A percentile compares a stretch with the other conserved stretches of the same genome.
Conservation (phyloP, 2,329 filamentous ascomycete species). For the Curvularia sp. region DNA sequence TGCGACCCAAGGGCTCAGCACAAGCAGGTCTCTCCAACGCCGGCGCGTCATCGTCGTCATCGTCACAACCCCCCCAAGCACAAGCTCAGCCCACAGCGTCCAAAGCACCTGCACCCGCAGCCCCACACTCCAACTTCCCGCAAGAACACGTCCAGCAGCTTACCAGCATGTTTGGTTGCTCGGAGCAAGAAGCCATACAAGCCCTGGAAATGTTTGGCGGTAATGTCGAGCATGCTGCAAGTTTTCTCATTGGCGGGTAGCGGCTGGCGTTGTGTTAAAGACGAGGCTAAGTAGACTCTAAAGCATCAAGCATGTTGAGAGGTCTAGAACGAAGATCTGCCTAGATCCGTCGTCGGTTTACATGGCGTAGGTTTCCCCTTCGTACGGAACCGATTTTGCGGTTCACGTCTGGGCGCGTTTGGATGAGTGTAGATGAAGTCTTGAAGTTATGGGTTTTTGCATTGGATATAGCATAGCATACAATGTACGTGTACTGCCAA, state of each 20-base stretch:
- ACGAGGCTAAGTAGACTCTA: background rate
- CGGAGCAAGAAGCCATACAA: conserved; percentile 75
- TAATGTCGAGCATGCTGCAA: conserved; percentile 87
- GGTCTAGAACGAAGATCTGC: background rate
- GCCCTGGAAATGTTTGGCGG: conserved; percentile 84
- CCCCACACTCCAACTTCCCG: conserved; percentile 52
- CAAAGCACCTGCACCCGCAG: conserved; percentile 25
- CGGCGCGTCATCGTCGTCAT: conserved; percentile 27
- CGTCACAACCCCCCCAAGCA: conserved; percentile 17
- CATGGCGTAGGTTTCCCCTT: background rate
- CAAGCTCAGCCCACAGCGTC: conserved; percentile 23
- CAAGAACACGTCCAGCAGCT: conserved; percentile 78
- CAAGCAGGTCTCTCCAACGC: conserved; percentile 36
- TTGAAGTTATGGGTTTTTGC: background rate
- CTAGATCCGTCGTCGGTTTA: background rate
- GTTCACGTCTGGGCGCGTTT: background rate
- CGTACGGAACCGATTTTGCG: background rate
- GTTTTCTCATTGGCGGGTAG: conserved; percentile 67
- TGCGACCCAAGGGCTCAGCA: conserved; percentile 61
- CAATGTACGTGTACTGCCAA: background rate
- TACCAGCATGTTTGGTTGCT: conserved; percentile 74
- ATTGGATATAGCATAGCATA: background rate
- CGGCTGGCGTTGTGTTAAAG: background rate
- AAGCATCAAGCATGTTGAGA: background rate
- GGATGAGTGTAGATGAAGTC: background rate